Percentiles rank a stretch among this genome's conserved stretches.
Evolutionary conservation across 2,329 filamentous ascomycete genomes (phyloP).

Genomic region (Xylaria sp.): DNA sequence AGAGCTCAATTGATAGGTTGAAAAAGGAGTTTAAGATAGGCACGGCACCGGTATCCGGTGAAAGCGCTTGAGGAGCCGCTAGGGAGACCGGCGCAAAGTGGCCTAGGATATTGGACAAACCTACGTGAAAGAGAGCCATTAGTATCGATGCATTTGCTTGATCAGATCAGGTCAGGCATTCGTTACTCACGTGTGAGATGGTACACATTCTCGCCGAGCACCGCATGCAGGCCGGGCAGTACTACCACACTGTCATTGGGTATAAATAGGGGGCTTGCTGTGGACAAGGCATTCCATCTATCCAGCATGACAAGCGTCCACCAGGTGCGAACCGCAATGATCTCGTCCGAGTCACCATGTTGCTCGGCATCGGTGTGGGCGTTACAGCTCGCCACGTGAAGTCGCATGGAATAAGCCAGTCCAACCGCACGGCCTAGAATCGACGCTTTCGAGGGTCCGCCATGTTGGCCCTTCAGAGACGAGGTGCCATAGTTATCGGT

Average conservation of each 20-base stretch:
- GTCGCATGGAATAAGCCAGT: conserved; percentile 58
- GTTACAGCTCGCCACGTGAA: conserved; percentile 44
- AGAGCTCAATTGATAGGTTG: conserved; percentile 57
- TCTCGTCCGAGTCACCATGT: conserved; percentile 48
- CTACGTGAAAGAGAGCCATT: conserved; percentile 31
- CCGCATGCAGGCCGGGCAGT: conserved; percentile 50
- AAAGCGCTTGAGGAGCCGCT: conserved; percentile 39
- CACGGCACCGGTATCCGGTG: conserved; percentile 36
- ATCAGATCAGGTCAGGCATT: neutral
- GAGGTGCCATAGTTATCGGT: conserved; percentile 51
- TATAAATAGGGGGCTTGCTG: conserved; percentile 57
- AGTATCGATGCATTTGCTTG: neutral
- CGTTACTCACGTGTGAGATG: conserved; percentile 57
- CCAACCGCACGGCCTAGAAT: conserved; percentile 62
- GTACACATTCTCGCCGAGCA: conserved; percentile 60
- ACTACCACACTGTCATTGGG: conserved; percentile 57
- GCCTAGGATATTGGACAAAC: conserved; percentile 54
- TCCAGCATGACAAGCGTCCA: conserved; percentile 68
- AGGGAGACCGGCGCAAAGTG: conserved; percentile 46
- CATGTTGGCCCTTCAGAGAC: conserved; percentile 37
- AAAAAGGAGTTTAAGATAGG: conserved; percentile 46
- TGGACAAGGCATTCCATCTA: conserved; percentile 67
- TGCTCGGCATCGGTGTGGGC: conserved; percentile 41
- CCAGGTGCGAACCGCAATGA: conserved; percentile 61
- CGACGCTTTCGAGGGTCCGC: conserved; percentile 46